These are phyloP conservation scores for Xylariaceae sp. DNA, from an alignment of 2,329 filamentous ascomycete genomes.

Conservation along the genomic window DNA sequence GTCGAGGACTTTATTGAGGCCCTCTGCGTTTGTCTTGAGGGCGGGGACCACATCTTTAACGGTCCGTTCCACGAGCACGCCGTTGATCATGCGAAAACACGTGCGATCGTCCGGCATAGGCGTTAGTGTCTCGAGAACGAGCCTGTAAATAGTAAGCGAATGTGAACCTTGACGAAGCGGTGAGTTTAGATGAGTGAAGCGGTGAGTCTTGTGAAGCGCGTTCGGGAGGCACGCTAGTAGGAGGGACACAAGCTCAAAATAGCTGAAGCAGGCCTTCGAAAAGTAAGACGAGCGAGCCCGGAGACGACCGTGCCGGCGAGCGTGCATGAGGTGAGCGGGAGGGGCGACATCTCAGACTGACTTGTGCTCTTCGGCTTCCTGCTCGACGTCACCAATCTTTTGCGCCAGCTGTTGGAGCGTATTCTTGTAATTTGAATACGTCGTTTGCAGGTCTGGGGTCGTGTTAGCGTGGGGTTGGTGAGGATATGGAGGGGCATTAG, in stretches of 20 bases:
- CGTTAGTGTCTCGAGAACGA: conserved; percentile 87
- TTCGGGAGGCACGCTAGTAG: conserved; percentile 18
- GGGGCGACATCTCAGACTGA: conserved; percentile 43
- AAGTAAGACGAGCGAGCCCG: conserved; percentile 1
- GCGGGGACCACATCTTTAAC: conserved; percentile 89
- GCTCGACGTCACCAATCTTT: conserved; percentile 96
- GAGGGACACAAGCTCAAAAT: conserved; percentile 12
- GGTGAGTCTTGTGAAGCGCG: conserved; percentile 27
- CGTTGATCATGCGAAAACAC: conserved; percentile 98
- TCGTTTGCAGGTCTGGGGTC: conserved; percentile 67
- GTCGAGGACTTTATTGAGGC: conserved; percentile 87
- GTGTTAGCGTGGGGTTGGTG: conserved; percentile 16
- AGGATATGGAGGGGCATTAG: not conserved
- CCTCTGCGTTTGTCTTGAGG: conserved; percentile 89
- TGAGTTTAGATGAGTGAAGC: conserved; percentile 32
- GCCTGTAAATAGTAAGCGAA: conserved; percentile 50
- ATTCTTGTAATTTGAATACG: conserved; percentile 74
- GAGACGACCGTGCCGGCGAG: conserved; percentile 1
- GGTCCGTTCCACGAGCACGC: conserved; percentile 89
- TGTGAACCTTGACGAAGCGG: conserved; percentile 28
- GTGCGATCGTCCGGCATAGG: conserved; percentile 83
- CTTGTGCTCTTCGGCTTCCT: conserved; percentile 98
- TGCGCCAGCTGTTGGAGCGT: conserved; percentile 86
- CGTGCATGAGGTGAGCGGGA: conserved; percentile 15
- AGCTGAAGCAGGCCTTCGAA: conserved; percentile 14